Evolutionary conservation across 495 filamentous ascomycete genomes (phyloP), one percentile per base, ranked within the genome.

Genomic region (Lasiosphaeria miniovina): DNA sequence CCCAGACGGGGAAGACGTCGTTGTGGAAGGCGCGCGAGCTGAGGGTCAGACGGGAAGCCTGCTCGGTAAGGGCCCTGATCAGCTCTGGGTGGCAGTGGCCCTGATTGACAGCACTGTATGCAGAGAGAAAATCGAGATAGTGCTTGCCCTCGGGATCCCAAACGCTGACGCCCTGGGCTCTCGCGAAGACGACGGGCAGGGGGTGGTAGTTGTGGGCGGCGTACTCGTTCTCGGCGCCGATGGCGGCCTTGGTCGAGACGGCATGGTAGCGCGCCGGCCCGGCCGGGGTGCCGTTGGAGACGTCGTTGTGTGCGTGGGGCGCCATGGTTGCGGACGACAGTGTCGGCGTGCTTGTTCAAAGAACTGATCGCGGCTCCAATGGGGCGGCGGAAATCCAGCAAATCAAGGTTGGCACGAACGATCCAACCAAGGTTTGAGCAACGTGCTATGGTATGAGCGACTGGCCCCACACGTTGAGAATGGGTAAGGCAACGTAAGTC

Each of bases 191-290:
- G 38, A 98, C 84, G 12, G 95, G 95, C 8, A 99, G 86, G 17
- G 95, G 94, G 76, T 97, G 92, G 78, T 99, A 99, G 76, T 99
- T 99, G 83, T 99, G 94, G 48, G 94, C 94, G 46, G 94, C 94
- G 75, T 84, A 93, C 54, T 87, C 78, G 66, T 90, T 77, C 77
- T 99, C 94, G 57, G 85, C 81, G 34, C 84, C 73, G 68, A 97
- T 91, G 58, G 94, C 94, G 59, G 79, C 78, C 38, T 84, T 76
- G n/a, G 91, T 90, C 31, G 93, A 89, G 51, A 88, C 69, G 24
- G 90, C 84, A 77, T 98, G 95, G 77, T 91, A 92, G 58, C 77
- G 76, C 49, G 78, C 79, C 41, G 69, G 67, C n/a, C 59, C 36
- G 15, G 65, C 70, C 59, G 71, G 65, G 34, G 68, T 62, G 63